Evolutionary conservation across 1,284 basidiomycete species (phyloP), one percentile per base, ranked within the genome.

Genomic region (Apiotrichum gamsii): DNA sequence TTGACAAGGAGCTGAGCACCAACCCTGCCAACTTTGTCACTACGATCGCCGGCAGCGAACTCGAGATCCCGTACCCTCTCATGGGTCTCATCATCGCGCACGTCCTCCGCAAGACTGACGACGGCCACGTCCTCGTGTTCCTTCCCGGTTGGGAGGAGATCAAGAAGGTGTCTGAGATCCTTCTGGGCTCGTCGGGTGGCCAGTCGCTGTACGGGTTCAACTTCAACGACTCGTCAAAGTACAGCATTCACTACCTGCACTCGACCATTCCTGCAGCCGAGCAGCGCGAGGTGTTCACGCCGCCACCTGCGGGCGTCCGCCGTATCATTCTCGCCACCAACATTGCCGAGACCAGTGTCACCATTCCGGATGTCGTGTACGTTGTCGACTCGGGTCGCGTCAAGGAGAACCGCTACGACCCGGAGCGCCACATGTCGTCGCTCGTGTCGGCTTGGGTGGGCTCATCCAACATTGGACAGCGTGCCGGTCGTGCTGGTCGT

Each of bases 291-390:
- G 86, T 97, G 47, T 96, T 97, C 68, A 83, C 85, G 18, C 85
- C 87, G 4, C 84, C 89, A 14, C 77, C 82, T 0, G 58, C 68
- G 3, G 87, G 89, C 16, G 79, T 91, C 18, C 83, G 93, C 52
- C 82, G 90, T 16, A 78, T 97, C 64, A 94, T 96, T 58, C 77
- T 96, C 33, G 82, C 93, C 3, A 97, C 93, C 38, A 97, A 96
- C 71, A 94, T 97, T 51, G 94, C 93, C 13, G 93, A 97, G 74
- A 95, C 91, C 1, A 91, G 88, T 5, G 80, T 97, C 58, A 97
- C 93, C 1, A 96, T 97, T 57, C 93, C 93, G 1, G 89, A 96
- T 63, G 90, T 96, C 23, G 90, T 95, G 6, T 93, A 90, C 64
- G 93, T 97, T 39, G 82, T 96, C 37, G 93, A 97, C 65, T 81